A percentile compares a stretch with the other conserved stretches of the same genome.
Conservation (phyloP, 768 basidiomycete genomes). For the Tephrocybe sp. region DNA sequence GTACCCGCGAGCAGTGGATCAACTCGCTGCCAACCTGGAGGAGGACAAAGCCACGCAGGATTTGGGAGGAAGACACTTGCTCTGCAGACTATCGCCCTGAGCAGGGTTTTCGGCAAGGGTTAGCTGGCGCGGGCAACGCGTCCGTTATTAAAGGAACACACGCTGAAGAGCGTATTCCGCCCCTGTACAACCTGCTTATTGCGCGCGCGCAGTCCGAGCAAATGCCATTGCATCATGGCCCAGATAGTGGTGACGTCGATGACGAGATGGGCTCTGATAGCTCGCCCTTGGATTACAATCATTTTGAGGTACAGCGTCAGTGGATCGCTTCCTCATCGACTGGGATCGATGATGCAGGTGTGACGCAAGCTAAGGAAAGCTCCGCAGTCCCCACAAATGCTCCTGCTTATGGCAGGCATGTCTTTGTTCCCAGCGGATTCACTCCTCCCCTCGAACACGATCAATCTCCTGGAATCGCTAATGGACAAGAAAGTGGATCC, state of each 20-base stretch:
- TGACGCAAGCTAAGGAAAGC: slow-evolving; percentile 23
- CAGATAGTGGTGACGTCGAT: slow-evolving; percentile 32
- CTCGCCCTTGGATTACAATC: slow-evolving; percentile 29
- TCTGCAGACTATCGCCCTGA: slow-evolving; percentile 25
- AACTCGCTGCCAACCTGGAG: slow-evolving; percentile 70
- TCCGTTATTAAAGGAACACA: slow-evolving; percentile 80
- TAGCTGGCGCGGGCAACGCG: slow-evolving; percentile 75
- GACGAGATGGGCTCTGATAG: slow-evolving; percentile 43
- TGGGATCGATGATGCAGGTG: slow-evolving; percentile 21
- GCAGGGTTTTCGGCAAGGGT: slow-evolving; percentile 72
- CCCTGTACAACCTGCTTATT: slow-evolving; percentile 41
- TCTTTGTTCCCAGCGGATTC: slow-evolving; percentile 46
- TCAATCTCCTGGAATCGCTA: slow-evolving; percentile 52
- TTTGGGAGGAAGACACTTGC: slow-evolving; percentile 56
- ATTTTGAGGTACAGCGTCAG: slow-evolving; percentile 34
- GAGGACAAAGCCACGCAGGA: slow-evolving; percentile 61
- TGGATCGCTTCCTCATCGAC: slow-evolving; percentile 31
- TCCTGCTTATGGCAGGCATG: slow-evolving; percentile 23
- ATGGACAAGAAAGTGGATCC: slow-evolving; percentile 50
- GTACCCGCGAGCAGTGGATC: slow-evolving; percentile 72
- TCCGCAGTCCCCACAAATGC: slow-evolving; percentile 21
- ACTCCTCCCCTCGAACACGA: slow-evolving; percentile 60
- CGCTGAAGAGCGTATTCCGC: slow-evolving; percentile 86
- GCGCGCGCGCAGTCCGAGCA: slow-evolving; percentile 17
- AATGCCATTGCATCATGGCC: slow-evolving; percentile 8